Percentiles rank a stretch among this genome's conserved stretches.
phyloP scores from a whole-genome alignment of 1,284 basidiomycete genomes.

The Lentinula novae-zelandiae region DNA sequence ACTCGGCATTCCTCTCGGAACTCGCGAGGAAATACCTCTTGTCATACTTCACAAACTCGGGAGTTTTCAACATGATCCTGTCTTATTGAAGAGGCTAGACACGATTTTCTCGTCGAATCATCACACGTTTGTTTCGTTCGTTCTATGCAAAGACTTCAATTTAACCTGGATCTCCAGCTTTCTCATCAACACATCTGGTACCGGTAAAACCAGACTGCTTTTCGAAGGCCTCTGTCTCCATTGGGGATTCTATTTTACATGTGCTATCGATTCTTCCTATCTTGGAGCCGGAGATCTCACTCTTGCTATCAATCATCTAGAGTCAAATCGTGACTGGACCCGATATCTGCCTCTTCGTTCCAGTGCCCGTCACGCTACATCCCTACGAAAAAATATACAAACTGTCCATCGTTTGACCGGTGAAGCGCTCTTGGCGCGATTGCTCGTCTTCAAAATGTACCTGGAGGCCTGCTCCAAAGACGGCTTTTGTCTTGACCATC shows the following conservation, averaged over 20 bases:
- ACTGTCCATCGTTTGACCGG: not conserved
- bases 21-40: not conserved
- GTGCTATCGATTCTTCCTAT: not conserved
- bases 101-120: conserved; percentile 34
- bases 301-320: not conserved
- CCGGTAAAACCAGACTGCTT: conserved; percentile 9
- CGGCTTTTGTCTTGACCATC: not conserved
- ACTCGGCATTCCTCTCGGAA: not conserved
- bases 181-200: conserved; percentile 12
- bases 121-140: conserved; percentile 28
- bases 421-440: not conserved
- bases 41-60: conserved; percentile 33
- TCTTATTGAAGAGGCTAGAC: conserved; percentile 26
- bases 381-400: not conserved
- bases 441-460: conserved; percentile 6
- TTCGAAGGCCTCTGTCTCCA: not conserved
- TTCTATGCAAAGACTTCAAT: not conserved
- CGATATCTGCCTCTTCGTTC: not conserved
- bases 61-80: conserved; percentile 26
- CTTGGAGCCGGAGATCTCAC: conserved; percentile 1
- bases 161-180: not conserved
- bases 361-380: not conserved
- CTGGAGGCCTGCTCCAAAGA: not conserved
- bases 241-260: conserved; percentile 15
- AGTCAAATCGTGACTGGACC: too few relatives aligned